A percentile compares a stretch with the other conserved stretches of the same genome.
Conservation (phyloP, 805 yeast genomes). For the Nakazawaea ishiwadae region DNA sequence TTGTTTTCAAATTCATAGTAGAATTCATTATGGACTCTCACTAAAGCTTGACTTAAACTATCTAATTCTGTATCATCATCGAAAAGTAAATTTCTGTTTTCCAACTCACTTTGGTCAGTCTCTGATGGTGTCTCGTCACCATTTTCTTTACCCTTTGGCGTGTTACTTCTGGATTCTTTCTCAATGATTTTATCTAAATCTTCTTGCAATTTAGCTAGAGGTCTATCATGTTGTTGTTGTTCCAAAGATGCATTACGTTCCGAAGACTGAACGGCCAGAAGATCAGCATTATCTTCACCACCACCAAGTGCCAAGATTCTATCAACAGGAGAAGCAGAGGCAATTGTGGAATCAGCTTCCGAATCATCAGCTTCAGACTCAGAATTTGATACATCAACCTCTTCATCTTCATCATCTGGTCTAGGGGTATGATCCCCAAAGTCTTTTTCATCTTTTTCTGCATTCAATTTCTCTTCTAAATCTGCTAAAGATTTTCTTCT, state of each 20-base stretch:
- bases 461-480: constrained; percentile 40
- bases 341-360: constrained; percentile 1
- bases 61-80: constrained; percentile 81
- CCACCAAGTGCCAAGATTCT: constrained; percentile 43
- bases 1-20: constrained; percentile 42
- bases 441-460: constrained; percentile 16
- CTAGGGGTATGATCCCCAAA: neutral
- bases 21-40: constrained; percentile 61
- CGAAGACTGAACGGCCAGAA: constrained; percentile 51
- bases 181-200: constrained; percentile 52
- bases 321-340: constrained; percentile 40
- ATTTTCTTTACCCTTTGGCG: constrained; percentile 16
- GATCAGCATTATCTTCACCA: constrained; percentile 43
- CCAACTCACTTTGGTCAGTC: constrained; percentile 15
- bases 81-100: constrained; percentile 47
- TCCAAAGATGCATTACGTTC: constrained; percentile 70
- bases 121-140: constrained; percentile 2
- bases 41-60: constrained; percentile 57
- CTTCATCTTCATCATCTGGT: constrained; percentile 16
- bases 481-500: constrained; percentile 52
- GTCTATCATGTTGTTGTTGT: constrained; percentile 77
- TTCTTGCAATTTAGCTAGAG: constrained; percentile 77
- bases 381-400: constrained; percentile 3
- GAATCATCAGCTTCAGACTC: constrained; percentile 3
- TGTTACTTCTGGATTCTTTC: constrained; percentile 19